Conservation (phyloP, 23 red algal genomes). For the Pyropia yezoensis region DNA sequence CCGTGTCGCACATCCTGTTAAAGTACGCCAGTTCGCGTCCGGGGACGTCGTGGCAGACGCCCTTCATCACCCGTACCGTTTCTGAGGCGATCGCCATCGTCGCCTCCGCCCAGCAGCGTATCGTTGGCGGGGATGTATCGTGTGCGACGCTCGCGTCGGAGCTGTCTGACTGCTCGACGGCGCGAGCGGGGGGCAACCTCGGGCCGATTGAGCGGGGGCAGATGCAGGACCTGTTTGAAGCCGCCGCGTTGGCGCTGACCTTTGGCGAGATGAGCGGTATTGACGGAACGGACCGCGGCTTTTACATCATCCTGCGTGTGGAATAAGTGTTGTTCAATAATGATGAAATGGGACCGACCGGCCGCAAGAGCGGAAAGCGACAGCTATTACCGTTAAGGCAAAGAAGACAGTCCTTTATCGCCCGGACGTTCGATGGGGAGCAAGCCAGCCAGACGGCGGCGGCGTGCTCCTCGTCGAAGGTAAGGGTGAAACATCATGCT, state of each 20-base stretch:
- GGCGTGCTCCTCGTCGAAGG: too few relatives aligned
- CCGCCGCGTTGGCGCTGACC: slow-evolving; percentile 59
- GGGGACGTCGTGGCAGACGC: slow-evolving; percentile 52
- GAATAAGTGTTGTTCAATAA: too few relatives aligned
- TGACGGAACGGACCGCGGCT: slow-evolving; percentile 61
- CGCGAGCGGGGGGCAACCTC: slow-evolving; percentile 51
- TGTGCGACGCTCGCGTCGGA: slow-evolving; percentile 48
- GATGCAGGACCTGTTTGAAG: slow-evolving; percentile 78
- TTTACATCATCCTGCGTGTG: slow-evolving; percentile 66
- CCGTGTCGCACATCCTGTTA: slow-evolving; percentile 51
- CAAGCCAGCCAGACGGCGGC: too few relatives aligned
- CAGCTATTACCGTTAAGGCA: too few relatives aligned
- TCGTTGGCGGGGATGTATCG: slow-evolving; percentile 18
- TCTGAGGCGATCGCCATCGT: slow-evolving; percentile 43
- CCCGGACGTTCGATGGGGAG: too few relatives aligned
- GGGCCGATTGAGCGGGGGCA: slow-evolving; percentile 48
- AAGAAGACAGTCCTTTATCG: too few relatives aligned
- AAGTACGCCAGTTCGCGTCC: slow-evolving; percentile 58
- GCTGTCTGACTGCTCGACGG: slow-evolving; percentile 73
- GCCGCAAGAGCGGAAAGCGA: too few relatives aligned
- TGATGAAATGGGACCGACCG: too few relatives aligned
- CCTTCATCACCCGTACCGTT: slow-evolving; percentile 26
- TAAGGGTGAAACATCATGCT: too few relatives aligned
- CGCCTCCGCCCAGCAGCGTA: slow-evolving; percentile 20
- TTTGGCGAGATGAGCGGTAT: slow-evolving; percentile 59